Base-by-base conservation (phyloP, 257 asterid genomes). In the Phtheirospermum japonicum region DNA sequence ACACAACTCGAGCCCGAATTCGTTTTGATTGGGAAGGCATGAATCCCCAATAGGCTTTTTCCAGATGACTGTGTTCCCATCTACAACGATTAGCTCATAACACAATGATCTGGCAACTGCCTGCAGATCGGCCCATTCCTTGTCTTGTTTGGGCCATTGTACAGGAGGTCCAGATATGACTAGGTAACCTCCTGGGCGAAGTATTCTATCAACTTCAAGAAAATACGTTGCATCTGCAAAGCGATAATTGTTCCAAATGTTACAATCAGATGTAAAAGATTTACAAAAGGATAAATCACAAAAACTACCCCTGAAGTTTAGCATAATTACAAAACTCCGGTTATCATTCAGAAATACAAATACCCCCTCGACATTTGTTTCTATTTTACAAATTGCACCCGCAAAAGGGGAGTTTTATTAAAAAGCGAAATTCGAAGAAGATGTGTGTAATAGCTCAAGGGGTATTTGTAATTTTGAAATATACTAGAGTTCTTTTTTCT, bases 91-190 rank as follows among this genome's bases (percentile, higher is more conserved):
- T 71, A 87, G 74, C 64, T 93, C 96, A 64, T 87, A 93, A 75
- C 99, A 89, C 82, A 89, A 67, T 4, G 90, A 75, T 76, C 89
- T 73, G 62, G 96, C 94, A 66, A 80, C 99, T 18, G 85, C 77
- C 77, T 93, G 97, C 69, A 93, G 95, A 73, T 93, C 97, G 4
- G 84, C 89, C 99, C 99, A 93, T 73, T 89, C 99, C 74, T 85
- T 87, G 63, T 93, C 99, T 63, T 79, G 95, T 75, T 93, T 89
- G 54, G 89, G 59, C 99, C 99, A 89, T 79, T 85, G 94, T 16
- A 93, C 97, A 9, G 99, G 99, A 46, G 97, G 99, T 0, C 99
- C 97, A 46, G 97, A 93, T 32, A 93, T 89, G 56, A 89, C 97
- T 56, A 93, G 76, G 79, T 85, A 87, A 63, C 97, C 97, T 60